Percentiles rank a stretch among this genome's conserved stretches.
phyloP scores from a whole-genome alignment of 1,284 basidiomycete genomes.

The Cryptococcus deneoformans region DNA sequence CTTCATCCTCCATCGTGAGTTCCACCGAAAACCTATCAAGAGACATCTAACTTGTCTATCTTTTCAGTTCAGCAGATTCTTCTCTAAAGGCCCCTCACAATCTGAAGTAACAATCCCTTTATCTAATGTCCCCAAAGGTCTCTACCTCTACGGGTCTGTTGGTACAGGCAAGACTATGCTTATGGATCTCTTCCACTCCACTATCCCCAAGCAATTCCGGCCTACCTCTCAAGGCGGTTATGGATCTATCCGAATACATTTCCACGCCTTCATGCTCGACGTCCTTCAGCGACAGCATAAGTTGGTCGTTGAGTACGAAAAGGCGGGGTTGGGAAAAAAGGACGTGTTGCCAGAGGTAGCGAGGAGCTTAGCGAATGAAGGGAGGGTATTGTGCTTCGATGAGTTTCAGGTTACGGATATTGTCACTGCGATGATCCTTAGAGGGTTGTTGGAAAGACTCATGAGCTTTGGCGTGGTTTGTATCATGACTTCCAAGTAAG shows the following conservation, averaged over 20 bases:
- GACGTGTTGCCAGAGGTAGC: slow-evolving; percentile 82
- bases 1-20: slow-evolving; percentile 32
- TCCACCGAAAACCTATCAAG: background rate
- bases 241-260: slow-evolving; percentile 83
- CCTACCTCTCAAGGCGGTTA: slow-evolving; percentile 38
- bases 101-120: slow-evolving; percentile 46
- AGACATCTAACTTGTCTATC: background rate
- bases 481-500: slow-evolving; percentile 95
- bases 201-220: slow-evolving; percentile 70
- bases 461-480: slow-evolving; percentile 86
- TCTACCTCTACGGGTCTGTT: slow-evolving; percentile 97
- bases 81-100: slow-evolving; percentile 50
- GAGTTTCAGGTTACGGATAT: slow-evolving; percentile 99
- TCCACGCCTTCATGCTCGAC: slow-evolving; percentile 99
- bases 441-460: slow-evolving; percentile 80
- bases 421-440: slow-evolving; percentile 96
- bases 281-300: slow-evolving; percentile 74
- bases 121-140: slow-evolving; percentile 69
- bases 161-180: slow-evolving; percentile 96
- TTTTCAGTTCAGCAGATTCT: slow-evolving; percentile 61
- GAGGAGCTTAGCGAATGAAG: slow-evolving; percentile 79
- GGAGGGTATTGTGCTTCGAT: slow-evolving; percentile 89
- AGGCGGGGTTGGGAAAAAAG: slow-evolving; percentile 61
- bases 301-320: slow-evolving; percentile 61
- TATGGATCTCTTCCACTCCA: slow-evolving; percentile 97